Evolutionary conservation across 768 basidiomycete species (phyloP).

Genomic region (Rhodosporidiobolus sp.): DNA sequence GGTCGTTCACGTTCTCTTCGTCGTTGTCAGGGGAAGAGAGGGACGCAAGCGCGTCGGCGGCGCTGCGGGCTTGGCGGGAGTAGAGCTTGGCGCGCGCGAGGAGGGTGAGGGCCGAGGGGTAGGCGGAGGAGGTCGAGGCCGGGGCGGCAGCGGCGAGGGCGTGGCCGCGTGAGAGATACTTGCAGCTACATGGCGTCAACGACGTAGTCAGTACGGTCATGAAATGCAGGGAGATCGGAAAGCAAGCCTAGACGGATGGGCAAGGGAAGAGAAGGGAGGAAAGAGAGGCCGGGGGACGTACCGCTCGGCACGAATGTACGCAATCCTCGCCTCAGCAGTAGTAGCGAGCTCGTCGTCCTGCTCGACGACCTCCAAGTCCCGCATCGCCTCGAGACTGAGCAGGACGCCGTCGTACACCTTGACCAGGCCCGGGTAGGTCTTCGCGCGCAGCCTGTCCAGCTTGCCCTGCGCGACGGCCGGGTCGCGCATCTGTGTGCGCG

Average conservation of each 20-base stretch:
- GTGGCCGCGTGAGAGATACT: constrained; percentile 75
- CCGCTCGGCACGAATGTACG: constrained; percentile 61
- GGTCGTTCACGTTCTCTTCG: constrained; percentile 45
- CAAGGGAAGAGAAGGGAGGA: background rate
- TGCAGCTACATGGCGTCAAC: constrained; percentile 56
- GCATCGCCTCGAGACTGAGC: constrained; percentile 80
- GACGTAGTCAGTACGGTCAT: background rate
- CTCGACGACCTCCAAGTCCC: constrained; percentile 76
- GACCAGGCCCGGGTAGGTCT: constrained; percentile 79
- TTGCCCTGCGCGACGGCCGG: constrained; percentile 46
- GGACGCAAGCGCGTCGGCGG: constrained; percentile 51
- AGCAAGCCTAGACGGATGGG: background rate
- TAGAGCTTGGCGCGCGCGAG: constrained; percentile 69
- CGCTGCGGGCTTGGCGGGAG: constrained; percentile 65
- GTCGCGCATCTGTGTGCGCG: constrained; percentile 44
- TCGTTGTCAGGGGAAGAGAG: background rate
- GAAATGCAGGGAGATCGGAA: no score
- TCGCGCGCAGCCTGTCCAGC: constrained; percentile 60
- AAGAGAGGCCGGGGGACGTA: constrained; percentile 46
- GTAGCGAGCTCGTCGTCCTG: constrained; percentile 78
- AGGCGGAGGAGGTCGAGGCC: constrained; percentile 63
- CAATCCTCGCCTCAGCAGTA: constrained; percentile 70
- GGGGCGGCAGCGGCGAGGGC: constrained; percentile 50
- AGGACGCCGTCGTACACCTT: constrained; percentile 78
- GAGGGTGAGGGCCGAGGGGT: constrained; percentile 68